Conservation (phyloP, 1,284 basidiomycete species). For the Pseudozyma sp. region DNA sequence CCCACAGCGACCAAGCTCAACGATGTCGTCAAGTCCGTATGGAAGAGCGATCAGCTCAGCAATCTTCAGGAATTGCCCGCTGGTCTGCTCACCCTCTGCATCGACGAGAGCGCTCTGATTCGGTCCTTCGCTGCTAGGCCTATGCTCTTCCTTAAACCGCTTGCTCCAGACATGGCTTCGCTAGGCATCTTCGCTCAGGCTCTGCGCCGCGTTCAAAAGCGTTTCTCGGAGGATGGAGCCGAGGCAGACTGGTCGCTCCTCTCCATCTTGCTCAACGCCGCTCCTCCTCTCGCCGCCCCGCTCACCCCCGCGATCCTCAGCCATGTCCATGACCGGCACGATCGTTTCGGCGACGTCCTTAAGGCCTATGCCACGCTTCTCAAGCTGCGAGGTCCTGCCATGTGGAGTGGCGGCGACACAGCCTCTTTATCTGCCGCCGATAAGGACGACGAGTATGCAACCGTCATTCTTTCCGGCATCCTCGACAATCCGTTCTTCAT, state of each 20-base stretch:
- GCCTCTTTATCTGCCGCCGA: not conserved
- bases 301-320: slow-evolving; percentile 38
- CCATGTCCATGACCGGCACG: slow-evolving; percentile 44
- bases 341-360: slow-evolving; percentile 46
- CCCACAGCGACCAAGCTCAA: slow-evolving; percentile 31
- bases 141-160: slow-evolving; percentile 42
- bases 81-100: slow-evolving; percentile 39
- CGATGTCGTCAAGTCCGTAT: slow-evolving; percentile 25
- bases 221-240: slow-evolving; percentile 16
- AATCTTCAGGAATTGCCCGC: slow-evolving; percentile 46
- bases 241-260: slow-evolving; percentile 42
- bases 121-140: slow-evolving; percentile 44
- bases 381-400: slow-evolving; percentile 33
- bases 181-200: slow-evolving; percentile 26
- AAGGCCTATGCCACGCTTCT: slow-evolving; percentile 39
- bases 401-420: slow-evolving; percentile 33
- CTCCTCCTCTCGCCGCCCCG: slow-evolving; percentile 19
- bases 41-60: slow-evolving; percentile 32
- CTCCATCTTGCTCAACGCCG: slow-evolving; percentile 39
- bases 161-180: slow-evolving; percentile 17
- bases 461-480: slow-evolving; percentile 52
- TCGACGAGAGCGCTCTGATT: slow-evolving; percentile 36
- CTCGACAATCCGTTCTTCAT: slow-evolving; percentile 58
- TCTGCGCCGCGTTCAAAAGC: slow-evolving; percentile 9
- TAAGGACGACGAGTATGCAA: slow-evolving; percentile 43